Evolutionary conservation across 352 stramenopile genomes (phyloP), one percentile per base, ranked within the genome.

Genomic region (Globisporangium spiculum): DNA sequence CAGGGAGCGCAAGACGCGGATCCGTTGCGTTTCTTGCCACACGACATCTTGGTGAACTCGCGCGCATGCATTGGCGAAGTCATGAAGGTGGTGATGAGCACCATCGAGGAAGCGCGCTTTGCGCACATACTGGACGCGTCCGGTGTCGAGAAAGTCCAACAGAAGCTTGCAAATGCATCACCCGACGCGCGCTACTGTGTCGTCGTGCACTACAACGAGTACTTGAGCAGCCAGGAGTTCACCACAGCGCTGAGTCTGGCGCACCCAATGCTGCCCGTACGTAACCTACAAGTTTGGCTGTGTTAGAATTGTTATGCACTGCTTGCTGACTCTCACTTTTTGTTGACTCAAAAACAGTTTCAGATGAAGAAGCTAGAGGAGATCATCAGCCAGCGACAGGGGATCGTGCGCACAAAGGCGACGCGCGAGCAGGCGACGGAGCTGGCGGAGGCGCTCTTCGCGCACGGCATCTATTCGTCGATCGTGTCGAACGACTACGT

Each of bases 171-270:
- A 4, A 72, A 79, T 1, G 88, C 89, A n/a, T 38, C 77, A 14
- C 62, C 85, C 16, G 80, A 90, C 12, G 80, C 77, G 70, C 82
- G 89, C 24, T 92, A 97, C 44, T 96, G 92, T 58, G 79, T 98
- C 10, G 86, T 98, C 27, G 77, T 98, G 50, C 92, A 98, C 75
- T 94, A 93, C 64, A 97, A 98, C 69, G 95, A 98, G 72, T 88
- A 98, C 71, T 87, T 98, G 71, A 92, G 81, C 38, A 85, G 80
- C 1, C 83, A 97, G 27, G 90, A 98, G 64, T 94, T 90, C 74
- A 91, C 86, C 65, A 84, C 67, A 12, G 89, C 76, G 46, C 71
- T 94, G 55, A 90, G 83, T 62, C 84, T 90, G 60, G 79, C 87
- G 22, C 81, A 92, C 32, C 85, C 80, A 14, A 83, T 81, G 18